A percentile compares a stretch with the other conserved stretches of the same genome.
These are phyloP conservation scores for Phylloporus sp. DNA, from an alignment of 768 basidiomycete species.

Conservation along the genomic window DNA sequence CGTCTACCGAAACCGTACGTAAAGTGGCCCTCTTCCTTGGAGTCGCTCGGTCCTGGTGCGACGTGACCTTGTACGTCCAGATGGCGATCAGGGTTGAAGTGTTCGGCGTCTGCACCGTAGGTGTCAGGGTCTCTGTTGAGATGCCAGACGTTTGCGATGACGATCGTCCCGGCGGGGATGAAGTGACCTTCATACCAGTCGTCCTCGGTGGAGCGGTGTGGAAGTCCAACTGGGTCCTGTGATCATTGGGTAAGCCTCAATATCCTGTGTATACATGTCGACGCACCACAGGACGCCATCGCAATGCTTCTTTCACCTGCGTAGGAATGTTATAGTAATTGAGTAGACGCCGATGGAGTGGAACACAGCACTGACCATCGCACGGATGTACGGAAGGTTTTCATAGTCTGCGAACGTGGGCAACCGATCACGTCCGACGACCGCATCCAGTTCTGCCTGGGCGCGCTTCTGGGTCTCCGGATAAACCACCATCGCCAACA, in stretches of 20 bases:
- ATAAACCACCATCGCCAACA: slow-evolving; percentile 24
- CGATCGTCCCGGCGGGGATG: slow-evolving; percentile 19
- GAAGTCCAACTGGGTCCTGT: slow-evolving; percentile 3
- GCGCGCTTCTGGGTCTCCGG: slow-evolving; percentile 26
- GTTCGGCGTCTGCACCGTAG: slow-evolving; percentile 44
- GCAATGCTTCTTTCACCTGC: slow-evolving; percentile 7
- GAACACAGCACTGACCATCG: background rate
- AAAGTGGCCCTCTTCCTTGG: slow-evolving; percentile 16
- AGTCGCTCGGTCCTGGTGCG: background rate
- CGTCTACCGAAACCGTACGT: slow-evolving; percentile 7
- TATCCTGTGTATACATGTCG: background rate
- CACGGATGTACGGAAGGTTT: slow-evolving; percentile 5
- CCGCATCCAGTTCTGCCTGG: slow-evolving; percentile 21
- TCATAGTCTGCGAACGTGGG: slow-evolving; percentile 10
- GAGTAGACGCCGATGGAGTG: background rate
- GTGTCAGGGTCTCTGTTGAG: slow-evolving; percentile 37
- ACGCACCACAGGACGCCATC: slow-evolving; percentile 6
- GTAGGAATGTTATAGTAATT: background rate
- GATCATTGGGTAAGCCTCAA: background rate
- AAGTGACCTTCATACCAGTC: slow-evolving; percentile 21
- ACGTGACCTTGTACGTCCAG: background rate
- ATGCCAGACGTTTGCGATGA: slow-evolving; percentile 13
- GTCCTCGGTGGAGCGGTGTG: slow-evolving; percentile 7
- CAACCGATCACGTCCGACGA: slow-evolving; percentile 20
- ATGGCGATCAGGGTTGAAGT: slow-evolving; percentile 37